Base-by-base conservation (phyloP, 1,284 basidiomycete genomes). In the Phellinidium pouzarii region DNA sequence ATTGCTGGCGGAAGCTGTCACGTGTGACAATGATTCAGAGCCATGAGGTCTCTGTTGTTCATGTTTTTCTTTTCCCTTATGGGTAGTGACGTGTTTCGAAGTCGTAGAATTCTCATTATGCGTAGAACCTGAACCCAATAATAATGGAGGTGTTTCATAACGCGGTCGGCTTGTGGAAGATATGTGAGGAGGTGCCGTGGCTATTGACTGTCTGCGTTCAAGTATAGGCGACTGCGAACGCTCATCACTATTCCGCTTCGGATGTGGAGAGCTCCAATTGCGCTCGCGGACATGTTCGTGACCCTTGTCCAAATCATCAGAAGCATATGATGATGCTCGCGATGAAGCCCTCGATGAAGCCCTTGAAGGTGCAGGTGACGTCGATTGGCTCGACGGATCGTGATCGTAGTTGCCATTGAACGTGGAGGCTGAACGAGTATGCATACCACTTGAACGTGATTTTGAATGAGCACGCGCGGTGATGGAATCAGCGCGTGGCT, bases 181-280 rank as follows among this genome's bases (percentile, higher is more conserved):
- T 2, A 26, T 50, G 19, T 25, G 19, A 31, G 27, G 9, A 9
- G 45, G 38, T 5, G 41, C 11, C 25, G 23, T 19, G 19, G 19
- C 46, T 19, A 31, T 25, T 19, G 63, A n/a, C 52, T 31, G 43
- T 62, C 59, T 25, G 26, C 56, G 42, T 55, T 59, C 25, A 58
- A 49, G 56, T 4, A 50, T 27, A 52, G 41, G 54, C 48, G 52
- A 47, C 38, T 59, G 53, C 11, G 64, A 53, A 31, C 62, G 59
- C 12, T 29, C 29, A 25, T 11, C 26, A 23, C 31, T 20, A 34
- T 60, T 57, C 79, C 80, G 82, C 50, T 71, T 71, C 11, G 78
- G 80, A 38, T 70, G 72, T 12, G 74, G 75, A 3, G 79, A 73
- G 62, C 78, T 79, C 81, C 81, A 82, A 61, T 82, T 82, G 37